Percentiles rank a stretch among this genome's conserved stretches.
Evolutionary conservation across 371 early-diverging fungal genomes (phyloP).

Genomic region (Gilbertella persicaria): DNA sequence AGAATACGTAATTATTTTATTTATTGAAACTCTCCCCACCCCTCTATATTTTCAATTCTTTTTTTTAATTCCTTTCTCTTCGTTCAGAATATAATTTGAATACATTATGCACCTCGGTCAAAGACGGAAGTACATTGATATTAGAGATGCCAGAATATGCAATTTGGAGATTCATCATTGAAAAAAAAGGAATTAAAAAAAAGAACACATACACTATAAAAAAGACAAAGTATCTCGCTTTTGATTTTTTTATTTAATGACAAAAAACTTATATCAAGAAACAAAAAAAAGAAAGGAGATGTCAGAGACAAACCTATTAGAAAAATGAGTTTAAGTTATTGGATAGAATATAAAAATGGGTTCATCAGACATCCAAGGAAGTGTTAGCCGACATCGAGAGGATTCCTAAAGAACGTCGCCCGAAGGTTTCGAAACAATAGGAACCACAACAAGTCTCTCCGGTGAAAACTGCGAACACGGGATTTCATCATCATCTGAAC

Average conservation of each 20-base stretch:
- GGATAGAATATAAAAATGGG: background rate
- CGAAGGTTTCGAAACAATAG: too few species aligned
- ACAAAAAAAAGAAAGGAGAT: conserved; percentile 1
- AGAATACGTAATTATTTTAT: too few species aligned
- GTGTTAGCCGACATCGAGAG: conserved; percentile 38
- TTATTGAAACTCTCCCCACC: too few species aligned
- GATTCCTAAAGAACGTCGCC: background rate
- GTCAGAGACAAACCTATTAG: conserved; percentile 2
- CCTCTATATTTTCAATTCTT: background rate
- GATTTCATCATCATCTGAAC: conserved; percentile 39
- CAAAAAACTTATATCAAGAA: background rate
- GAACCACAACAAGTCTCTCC: conserved; percentile 35
- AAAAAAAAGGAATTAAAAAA: conserved; percentile 8
- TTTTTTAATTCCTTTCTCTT: conserved; percentile 6
- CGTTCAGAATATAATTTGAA: conserved; percentile 32
- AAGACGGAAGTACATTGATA: conserved; percentile 34
- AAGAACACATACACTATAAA: conserved; percentile 2
- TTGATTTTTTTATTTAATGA: conserved; percentile 4
- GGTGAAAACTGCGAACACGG: conserved; percentile 44
- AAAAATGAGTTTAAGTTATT: background rate
- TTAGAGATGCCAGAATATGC: conserved; percentile 42
- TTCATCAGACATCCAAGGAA: conserved; percentile 44
- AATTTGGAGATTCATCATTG: conserved; percentile 29
- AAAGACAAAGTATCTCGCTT: background rate
- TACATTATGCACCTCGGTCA: conserved; percentile 37